Percentiles rank a stretch among this genome's conserved stretches.
phyloP scores from a whole-genome alignment of 805 yeast genomes.

The Citeromyces matritensis region DNA sequence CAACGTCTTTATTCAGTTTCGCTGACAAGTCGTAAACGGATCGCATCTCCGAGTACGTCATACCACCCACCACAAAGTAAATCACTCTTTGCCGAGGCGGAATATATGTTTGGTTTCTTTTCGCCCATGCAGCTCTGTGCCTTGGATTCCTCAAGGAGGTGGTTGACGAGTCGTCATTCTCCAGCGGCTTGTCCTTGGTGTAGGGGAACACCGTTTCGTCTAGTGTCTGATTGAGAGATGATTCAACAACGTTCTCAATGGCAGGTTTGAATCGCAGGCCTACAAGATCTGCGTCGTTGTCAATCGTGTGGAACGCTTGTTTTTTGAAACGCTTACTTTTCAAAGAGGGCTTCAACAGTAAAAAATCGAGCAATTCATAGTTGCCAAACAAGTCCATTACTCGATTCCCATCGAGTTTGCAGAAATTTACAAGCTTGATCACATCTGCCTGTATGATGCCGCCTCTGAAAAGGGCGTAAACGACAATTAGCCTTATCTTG shows the following conservation, averaged over 20 bases:
- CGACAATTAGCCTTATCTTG: slow-evolving; percentile 57
- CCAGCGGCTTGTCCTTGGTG: slow-evolving; percentile 58
- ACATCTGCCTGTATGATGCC: slow-evolving; percentile 69
- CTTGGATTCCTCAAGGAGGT: slow-evolving; percentile 53
- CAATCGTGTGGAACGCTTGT: slow-evolving; percentile 39
- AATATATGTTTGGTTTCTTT: slow-evolving; percentile 1
- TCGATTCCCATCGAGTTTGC: slow-evolving; percentile 20
- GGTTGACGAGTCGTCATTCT: slow-evolving; percentile 11
- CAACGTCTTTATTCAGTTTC: slow-evolving; percentile 52
- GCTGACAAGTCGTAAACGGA: slow-evolving; percentile 57
- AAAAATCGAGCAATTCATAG: slow-evolving; percentile 25
- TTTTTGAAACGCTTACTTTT: slow-evolving; percentile 28
- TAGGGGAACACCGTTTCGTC: slow-evolving; percentile 56
- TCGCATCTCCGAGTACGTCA: slow-evolving; percentile 70
- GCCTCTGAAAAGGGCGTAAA: slow-evolving; percentile 70
- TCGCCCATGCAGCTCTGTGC: slow-evolving; percentile 56
- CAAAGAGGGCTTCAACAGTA: slow-evolving; percentile 19
- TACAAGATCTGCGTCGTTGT: slow-evolving; percentile 35
- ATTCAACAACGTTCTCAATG: slow-evolving; percentile 38
- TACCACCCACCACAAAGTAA: slow-evolving; percentile 80
- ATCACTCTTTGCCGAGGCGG: slow-evolving; percentile 50
- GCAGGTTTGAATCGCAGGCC: slow-evolving; percentile 68
- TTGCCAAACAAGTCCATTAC: slow-evolving; percentile 41
- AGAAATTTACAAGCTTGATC: slow-evolving; percentile 48
- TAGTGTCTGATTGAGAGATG: slow-evolving; percentile 33